Conservation (phyloP, 495 filamentous ascomycete species). For the Neurospora sp. region DNA sequence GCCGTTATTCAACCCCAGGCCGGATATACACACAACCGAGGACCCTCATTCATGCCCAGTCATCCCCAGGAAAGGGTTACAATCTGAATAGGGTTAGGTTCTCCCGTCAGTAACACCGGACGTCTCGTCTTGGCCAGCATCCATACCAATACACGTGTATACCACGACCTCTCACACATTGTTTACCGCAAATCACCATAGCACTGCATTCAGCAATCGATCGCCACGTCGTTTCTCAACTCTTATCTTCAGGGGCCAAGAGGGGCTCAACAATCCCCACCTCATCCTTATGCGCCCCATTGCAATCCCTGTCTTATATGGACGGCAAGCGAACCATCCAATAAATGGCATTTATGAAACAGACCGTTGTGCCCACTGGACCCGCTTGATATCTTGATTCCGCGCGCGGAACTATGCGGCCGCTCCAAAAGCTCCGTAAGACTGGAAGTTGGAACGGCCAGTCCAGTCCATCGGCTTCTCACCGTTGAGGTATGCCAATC, state of each 20-base stretch:
- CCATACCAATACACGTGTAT: background rate
- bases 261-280: background rate
- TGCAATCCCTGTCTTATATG: background rate
- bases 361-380: background rate
- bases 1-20: background rate
- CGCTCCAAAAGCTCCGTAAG: background rate
- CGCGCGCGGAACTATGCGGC: background rate
- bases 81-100: background rate
- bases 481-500: background rate
- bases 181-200: background rate
- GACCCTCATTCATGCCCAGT: background rate
- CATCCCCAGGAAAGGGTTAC: background rate
- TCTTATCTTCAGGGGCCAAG: background rate
- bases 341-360: background rate
- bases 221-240: background rate
- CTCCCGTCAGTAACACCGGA: background rate
- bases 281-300: background rate
- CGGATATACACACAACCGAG: background rate
- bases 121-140: background rate
- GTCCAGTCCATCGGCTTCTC: background rate
- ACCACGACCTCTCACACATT: background rate
- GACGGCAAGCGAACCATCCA: background rate
- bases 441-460: background rate
- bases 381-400: background rate
- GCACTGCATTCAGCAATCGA: background rate